Evolutionary conservation across 2,329 filamentous ascomycete species (phyloP).

Genomic region (Monosporascus cannonballus): DNA sequence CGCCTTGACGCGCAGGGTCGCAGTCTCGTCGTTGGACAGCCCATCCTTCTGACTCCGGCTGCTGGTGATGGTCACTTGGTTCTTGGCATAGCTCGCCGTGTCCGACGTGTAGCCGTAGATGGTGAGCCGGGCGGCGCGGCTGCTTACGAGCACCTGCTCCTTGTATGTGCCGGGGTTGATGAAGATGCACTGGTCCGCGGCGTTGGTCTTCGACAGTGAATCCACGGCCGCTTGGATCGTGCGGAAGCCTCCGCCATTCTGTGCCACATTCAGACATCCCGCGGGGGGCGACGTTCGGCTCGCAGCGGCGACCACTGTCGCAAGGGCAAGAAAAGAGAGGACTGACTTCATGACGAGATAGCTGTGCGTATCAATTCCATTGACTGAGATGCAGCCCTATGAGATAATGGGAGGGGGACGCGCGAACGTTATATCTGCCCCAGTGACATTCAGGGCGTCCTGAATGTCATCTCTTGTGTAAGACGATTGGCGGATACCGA

Average conservation of each 20-base stretch:
- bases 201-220: slow-evolving; percentile 44
- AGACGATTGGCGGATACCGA: too few relatives aligned
- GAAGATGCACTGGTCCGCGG: slow-evolving; percentile 52
- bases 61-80: slow-evolving; percentile 49
- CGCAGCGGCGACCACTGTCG: slow-evolving; percentile 18
- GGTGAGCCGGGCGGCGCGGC: slow-evolving; percentile 40
- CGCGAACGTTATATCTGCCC: too few relatives aligned
- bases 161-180: slow-evolving; percentile 53
- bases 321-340: slow-evolving; percentile 8
- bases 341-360: slow-evolving; percentile 10
- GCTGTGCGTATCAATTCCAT: too few relatives aligned
- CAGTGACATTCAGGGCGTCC: too few relatives aligned
- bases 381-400: too few relatives aligned
- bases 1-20: slow-evolving; percentile 37
- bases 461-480: too few relatives aligned
- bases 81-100: slow-evolving; percentile 45
- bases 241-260: slow-evolving; percentile 27
- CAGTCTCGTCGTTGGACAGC: slow-evolving; percentile 46
- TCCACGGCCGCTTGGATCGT: slow-evolving; percentile 50
- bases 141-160: slow-evolving; percentile 51
- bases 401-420: too few relatives aligned
- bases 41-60: slow-evolving; percentile 39
- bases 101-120: slow-evolving; percentile 54
- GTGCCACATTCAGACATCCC: slow-evolving; percentile 42
- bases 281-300: slow-evolving; percentile 33